Evolutionary conservation across 257 asterid genomes (phyloP).

Genomic region (Nyctanthes arbortristis): DNA sequence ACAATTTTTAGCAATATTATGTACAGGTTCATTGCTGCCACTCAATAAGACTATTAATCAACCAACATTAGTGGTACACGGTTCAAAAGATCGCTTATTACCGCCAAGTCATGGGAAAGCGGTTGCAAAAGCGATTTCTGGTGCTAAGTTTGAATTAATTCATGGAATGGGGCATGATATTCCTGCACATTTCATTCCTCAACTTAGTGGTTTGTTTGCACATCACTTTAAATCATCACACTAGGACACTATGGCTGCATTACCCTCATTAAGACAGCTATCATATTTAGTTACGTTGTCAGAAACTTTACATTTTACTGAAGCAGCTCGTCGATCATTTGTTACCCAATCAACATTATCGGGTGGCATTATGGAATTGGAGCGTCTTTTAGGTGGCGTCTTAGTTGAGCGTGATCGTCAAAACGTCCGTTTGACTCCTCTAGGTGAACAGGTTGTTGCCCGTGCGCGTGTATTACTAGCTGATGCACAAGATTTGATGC

Average conservation of each 20-base stretch:
- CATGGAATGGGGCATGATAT: not conserved
- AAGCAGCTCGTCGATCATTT: not conserved
- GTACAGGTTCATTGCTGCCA: not conserved
- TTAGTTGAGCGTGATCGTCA: not conserved
- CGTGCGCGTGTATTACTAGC: not conserved
- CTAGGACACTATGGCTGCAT: not conserved
- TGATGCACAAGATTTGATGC: not conserved
- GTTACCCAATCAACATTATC: not conserved
- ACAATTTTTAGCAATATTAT: not conserved
- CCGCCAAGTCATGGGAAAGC: not conserved
- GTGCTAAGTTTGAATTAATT: not conserved
- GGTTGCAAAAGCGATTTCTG: not conserved
- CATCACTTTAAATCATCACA: not conserved
- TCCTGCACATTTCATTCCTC: not conserved
- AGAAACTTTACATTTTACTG: not conserved
- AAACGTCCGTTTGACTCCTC: not conserved
- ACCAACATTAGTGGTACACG: not conserved
- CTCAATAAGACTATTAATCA: not conserved
- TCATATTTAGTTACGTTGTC: not conserved
- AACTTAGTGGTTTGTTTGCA: not conserved
- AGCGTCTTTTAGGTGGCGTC: not conserved
- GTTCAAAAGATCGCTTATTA: not conserved
- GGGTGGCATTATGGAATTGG: not conserved
- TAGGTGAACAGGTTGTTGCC: not conserved
- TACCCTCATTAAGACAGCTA: not conserved